A percentile compares a stretch with the other conserved stretches of the same genome.
These are phyloP conservation scores for Fusarium continuum DNA, from an alignment of 2,329 filamentous ascomycete species.

Conservation along the genomic window DNA sequence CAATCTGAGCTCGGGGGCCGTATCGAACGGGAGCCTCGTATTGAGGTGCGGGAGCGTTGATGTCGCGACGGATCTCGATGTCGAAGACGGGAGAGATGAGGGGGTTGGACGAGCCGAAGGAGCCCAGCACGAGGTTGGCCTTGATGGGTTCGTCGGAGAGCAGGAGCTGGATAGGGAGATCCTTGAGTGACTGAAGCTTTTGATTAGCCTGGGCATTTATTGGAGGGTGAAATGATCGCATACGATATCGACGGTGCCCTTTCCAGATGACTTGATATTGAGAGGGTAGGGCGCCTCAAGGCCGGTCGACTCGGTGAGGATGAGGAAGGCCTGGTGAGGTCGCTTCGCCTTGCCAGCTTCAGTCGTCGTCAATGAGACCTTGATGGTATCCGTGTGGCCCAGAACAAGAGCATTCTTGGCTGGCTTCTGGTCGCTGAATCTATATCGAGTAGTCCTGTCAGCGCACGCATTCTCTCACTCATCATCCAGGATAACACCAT, in stretches of 20 bases:
- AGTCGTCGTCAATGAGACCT: constrained; percentile 81
- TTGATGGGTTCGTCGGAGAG: constrained; percentile 72
- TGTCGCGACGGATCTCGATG: constrained; percentile 71
- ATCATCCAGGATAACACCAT: constrained; percentile 10
- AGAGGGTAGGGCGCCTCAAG: constrained; percentile 90
- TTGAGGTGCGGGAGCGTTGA: constrained; percentile 65
- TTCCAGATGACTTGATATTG: constrained; percentile 85
- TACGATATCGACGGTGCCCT: constrained; percentile 86
- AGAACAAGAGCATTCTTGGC: constrained; percentile 72
- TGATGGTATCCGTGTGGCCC: constrained; percentile 76
- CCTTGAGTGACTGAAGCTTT: constrained; percentile 77
- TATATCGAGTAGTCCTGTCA: constrained; percentile 48
- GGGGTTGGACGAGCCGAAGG: constrained; percentile 78
- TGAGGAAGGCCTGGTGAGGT: constrained; percentile 93
- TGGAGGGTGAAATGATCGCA: constrained; percentile 41
- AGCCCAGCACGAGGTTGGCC: constrained; percentile 85
- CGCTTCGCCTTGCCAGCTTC: constrained; percentile 81
- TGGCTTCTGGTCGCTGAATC: constrained; percentile 67
- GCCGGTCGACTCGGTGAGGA: constrained; percentile 79
- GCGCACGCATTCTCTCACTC: constrained; percentile 18
- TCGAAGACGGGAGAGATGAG: constrained; percentile 78
- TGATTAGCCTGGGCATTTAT: constrained; percentile 40
- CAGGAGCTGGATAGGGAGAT: constrained; percentile 86
- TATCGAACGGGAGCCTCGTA: constrained; percentile 81
- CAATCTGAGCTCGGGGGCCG: constrained; percentile 83